Conservation (phyloP, 2,329 filamentous ascomycete genomes). For the Botrytis hyacinthi region DNA sequence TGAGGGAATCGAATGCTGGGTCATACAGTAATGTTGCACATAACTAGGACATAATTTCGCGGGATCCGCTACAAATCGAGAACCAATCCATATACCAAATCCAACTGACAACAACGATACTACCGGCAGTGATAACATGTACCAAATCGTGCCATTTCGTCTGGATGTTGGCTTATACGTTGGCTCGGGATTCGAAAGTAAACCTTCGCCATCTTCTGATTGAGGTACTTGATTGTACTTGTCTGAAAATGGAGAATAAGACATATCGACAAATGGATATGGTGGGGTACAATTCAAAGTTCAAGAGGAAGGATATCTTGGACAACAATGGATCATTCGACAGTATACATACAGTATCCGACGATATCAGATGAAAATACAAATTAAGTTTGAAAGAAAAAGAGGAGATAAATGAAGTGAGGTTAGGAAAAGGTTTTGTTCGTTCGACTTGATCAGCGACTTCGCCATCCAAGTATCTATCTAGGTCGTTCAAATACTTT, state of each 20-base stretch:
- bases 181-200: conserved; percentile 7
- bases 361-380: neutral
- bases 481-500: neutral
- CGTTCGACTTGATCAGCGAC: neutral
- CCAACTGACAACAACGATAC: conserved; percentile 19
- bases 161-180: conserved; percentile 1
- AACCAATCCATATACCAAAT: conserved; percentile 23
- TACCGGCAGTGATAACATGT: conserved; percentile 14
- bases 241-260: conserved; percentile 21
- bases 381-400: neutral
- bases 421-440: conserved; percentile 6
- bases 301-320: neutral
- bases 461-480: conserved; percentile 13
- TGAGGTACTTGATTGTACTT: conserved; percentile 20
- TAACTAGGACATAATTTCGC: conserved; percentile 22
- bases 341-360: neutral
- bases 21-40: conserved; percentile 25
- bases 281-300: neutral
- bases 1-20: neutral
- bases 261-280: neutral
- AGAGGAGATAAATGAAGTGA: conserved; percentile 3
- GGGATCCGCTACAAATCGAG: conserved; percentile 14
- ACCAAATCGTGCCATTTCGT: conserved; percentile 4
- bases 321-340: neutral
- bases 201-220: conserved; percentile 20